Evolutionary conservation across 2,329 filamentous ascomycete species (phyloP).

Genomic region (Penicillium expansum): DNA sequence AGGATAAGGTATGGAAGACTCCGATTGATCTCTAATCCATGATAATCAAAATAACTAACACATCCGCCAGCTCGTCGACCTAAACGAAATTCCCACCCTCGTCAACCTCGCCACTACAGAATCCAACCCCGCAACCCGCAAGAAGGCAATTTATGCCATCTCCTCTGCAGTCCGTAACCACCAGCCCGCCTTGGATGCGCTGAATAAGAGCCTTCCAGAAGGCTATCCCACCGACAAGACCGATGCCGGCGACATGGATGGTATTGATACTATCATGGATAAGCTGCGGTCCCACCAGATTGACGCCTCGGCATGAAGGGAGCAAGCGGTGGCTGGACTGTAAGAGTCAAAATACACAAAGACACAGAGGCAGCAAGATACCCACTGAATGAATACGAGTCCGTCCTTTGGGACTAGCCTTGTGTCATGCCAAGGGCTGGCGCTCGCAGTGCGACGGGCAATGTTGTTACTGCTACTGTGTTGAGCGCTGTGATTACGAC

Average conservation of each 20-base stretch:
- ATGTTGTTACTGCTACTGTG: not conserved
- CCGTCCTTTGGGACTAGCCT: not conserved
- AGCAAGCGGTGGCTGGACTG: not conserved
- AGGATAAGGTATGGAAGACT: constrained; percentile 61
- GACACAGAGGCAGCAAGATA: not conserved
- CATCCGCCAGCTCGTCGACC: constrained; percentile 48
- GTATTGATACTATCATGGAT: constrained; percentile 71
- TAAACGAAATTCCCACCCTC: constrained; percentile 68
- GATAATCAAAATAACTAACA: constrained; percentile 13
- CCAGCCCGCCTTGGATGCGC: constrained; percentile 66
- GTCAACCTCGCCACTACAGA: constrained; percentile 63
- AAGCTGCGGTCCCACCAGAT: constrained; percentile 55
- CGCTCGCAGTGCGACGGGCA: not conserved
- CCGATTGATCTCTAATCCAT: constrained; percentile 46
- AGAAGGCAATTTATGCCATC: constrained; percentile 86
- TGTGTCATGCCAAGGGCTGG: not conserved
- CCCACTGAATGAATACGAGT: not conserved
- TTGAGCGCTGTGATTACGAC: not conserved
- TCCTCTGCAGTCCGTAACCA: constrained; percentile 86
- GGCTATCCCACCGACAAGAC: constrained; percentile 59
- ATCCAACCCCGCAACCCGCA: constrained; percentile 63
- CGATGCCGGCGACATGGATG: constrained; percentile 86
- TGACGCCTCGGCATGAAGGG: constrained; percentile 27
- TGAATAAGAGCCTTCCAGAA: constrained; percentile 66
- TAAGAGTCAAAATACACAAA: not conserved